A percentile compares a stretch with the other conserved stretches of the same genome.
These are phyloP conservation scores for Lactifluus volemus DNA, from an alignment of 768 basidiomycete genomes.

Conservation along the genomic window DNA sequence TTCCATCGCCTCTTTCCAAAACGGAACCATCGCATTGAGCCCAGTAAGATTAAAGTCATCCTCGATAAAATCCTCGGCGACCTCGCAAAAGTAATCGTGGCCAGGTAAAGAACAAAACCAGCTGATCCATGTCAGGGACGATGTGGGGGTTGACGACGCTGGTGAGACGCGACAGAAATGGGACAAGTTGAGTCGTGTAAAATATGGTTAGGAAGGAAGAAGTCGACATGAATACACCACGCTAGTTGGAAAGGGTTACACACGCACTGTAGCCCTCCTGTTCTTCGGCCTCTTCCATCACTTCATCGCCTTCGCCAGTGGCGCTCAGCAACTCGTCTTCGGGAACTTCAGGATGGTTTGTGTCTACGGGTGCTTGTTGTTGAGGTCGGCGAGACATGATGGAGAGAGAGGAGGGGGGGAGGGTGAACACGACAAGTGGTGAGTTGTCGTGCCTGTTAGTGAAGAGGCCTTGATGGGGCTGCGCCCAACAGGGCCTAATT, in stretches of 20 bases:
- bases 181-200: background rate
- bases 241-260: slow-evolving; percentile 5
- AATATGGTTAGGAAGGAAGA: background rate
- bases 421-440: background rate
- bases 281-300: slow-evolving; percentile 65
- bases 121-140: slow-evolving; percentile 89
- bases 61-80: slow-evolving; percentile 97
- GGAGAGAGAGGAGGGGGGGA: background rate
- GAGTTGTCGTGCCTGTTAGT: background rate
- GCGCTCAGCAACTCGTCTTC: slow-evolving; percentile 58
- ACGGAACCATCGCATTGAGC: slow-evolving; percentile 90
- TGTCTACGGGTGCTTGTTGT: slow-evolving; percentile 29
- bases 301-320: slow-evolving; percentile 58
- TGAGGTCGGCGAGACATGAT: slow-evolving; percentile 32
- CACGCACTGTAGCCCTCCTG: slow-evolving; percentile 74
- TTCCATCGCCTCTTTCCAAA: slow-evolving; percentile 99
- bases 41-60: slow-evolving; percentile 99
- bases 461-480: background rate
- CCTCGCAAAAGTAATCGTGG: slow-evolving; percentile 98
- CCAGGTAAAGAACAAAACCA: slow-evolving; percentile 95
- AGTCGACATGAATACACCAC: slow-evolving; percentile 6
- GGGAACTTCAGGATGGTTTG: slow-evolving; percentile 43
- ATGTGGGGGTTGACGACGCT: slow-evolving; percentile 89
- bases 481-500: background rate
- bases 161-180: slow-evolving; percentile 4